Evolutionary conservation across 192 early-diverging fungal genomes (phyloP).

Genomic region (Umbelopsis sp.): DNA sequence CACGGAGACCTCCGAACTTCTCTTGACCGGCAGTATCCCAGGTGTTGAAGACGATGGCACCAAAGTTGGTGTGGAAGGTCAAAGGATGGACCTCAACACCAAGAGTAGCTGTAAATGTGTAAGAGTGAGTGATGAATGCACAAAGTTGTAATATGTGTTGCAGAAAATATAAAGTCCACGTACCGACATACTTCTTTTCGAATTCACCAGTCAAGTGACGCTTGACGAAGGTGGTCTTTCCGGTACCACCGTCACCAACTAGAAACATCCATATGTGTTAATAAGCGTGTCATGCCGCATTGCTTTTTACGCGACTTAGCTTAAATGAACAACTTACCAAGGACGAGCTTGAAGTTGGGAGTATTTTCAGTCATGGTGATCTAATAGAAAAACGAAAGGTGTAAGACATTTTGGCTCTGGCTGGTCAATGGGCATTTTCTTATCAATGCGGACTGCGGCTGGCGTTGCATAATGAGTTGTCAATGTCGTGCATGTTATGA

Average conservation of each 20-base stretch:
- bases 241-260: constrained; percentile 98
- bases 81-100: constrained; percentile 99
- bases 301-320: background rate
- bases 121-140: background rate
- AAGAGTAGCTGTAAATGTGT: constrained; percentile 79
- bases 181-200: constrained; percentile 99
- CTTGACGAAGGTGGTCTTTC: constrained; percentile 99
- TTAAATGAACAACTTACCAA: constrained; percentile 59
- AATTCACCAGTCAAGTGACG: constrained; percentile 99
- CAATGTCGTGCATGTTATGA: background rate
- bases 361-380: constrained; percentile 42
- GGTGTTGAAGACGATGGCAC: constrained; percentile 96
- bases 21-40: constrained; percentile 99
- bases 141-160: background rate
- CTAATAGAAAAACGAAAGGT: background rate
- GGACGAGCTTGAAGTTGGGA: constrained; percentile 88
- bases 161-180: constrained; percentile 30
- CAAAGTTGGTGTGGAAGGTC: constrained; percentile 97
- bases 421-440: background rate
- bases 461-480: background rate
- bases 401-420: background rate
- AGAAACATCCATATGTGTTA: background rate
- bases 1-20: constrained; percentile 99
- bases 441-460: background rate
- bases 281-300: constrained; percentile 11